A percentile compares a stretch with the other conserved stretches of the same genome.
Evolutionary conservation across 225 moss, liverwort and hornwort species (phyloP).

Genomic region (Straminergon stramineum): DNA sequence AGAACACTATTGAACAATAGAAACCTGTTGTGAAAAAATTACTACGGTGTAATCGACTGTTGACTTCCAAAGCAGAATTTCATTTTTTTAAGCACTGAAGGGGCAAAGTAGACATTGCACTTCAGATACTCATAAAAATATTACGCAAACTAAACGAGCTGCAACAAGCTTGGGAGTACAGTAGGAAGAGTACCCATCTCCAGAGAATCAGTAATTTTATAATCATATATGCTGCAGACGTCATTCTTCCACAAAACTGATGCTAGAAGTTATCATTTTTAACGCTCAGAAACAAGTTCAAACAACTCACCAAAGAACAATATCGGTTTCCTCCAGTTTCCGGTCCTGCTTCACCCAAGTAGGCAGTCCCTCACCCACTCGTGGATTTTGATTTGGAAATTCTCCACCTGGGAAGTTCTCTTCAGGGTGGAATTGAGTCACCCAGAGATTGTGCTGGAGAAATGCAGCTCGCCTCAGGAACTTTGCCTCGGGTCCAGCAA

Average conservation of each 20-base stretch:
- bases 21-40: background rate
- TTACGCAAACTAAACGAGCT: background rate
- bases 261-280: background rate
- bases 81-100: background rate
- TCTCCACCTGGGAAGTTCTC: constrained; percentile 81
- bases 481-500: constrained; percentile 74
- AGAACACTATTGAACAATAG: background rate
- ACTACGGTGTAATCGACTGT: background rate
- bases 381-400: constrained; percentile 82
- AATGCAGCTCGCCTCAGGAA: constrained; percentile 73
- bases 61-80: background rate
- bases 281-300: background rate
- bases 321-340: constrained; percentile 67
- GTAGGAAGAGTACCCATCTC: background rate
- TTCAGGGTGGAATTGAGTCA: constrained; percentile 54
- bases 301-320: constrained; percentile 59
- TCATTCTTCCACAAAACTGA: background rate
- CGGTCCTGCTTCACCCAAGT: constrained; percentile 69
- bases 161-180: background rate
- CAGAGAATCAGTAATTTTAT: background rate
- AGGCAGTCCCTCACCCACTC: constrained; percentile 72
- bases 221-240: background rate
- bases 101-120: background rate
- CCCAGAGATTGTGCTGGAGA: constrained; percentile 76
- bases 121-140: background rate